Conservation (phyloP, 1,284 basidiomycete genomes). For the Cronartium ribicola region DNA sequence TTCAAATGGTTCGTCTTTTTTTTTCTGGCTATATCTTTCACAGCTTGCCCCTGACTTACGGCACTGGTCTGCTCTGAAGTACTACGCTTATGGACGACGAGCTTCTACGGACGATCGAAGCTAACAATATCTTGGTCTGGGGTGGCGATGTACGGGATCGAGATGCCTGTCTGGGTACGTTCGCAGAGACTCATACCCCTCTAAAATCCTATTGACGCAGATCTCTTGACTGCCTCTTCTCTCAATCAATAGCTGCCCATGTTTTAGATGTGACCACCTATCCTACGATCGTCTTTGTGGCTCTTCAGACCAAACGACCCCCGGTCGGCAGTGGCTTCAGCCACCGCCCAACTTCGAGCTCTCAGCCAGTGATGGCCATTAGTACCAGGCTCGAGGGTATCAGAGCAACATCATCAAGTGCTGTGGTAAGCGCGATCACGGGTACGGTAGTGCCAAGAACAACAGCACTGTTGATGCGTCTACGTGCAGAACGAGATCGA, state of each 20-base stretch:
- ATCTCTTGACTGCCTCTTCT: neutral
- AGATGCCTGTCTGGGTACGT: constrained; percentile 24
- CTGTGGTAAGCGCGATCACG: constrained; percentile 13
- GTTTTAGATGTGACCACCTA: constrained; percentile 25
- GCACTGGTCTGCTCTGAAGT: constrained; percentile 4
- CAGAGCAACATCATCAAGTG: constrained; percentile 9
- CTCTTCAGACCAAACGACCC: constrained; percentile 27
- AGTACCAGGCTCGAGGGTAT: constrained; percentile 12
- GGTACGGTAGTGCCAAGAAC: constrained; percentile 18
- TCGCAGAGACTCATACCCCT: neutral
- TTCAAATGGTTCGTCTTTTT: constrained; percentile 23
- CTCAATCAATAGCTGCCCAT: constrained; percentile 28
- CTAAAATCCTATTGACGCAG: neutral
- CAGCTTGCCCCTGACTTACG: neutral
- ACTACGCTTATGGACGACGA: constrained; percentile 35
- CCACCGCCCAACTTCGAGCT: neutral
- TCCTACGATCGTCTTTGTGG: constrained; percentile 25
- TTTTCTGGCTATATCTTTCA: no score
- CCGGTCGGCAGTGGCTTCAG: neutral
- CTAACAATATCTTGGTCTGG: constrained; percentile 34
- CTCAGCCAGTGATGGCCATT: constrained; percentile 16
- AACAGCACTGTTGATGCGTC: constrained; percentile 9
- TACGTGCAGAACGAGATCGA: constrained; percentile 13
- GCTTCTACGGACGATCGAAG: constrained; percentile 9
- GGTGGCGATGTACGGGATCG: constrained; percentile 34